These are phyloP conservation scores for Phytopythium chamaehyphon DNA, from an alignment of 352 stramenopile species.

Conservation along the genomic window DNA sequence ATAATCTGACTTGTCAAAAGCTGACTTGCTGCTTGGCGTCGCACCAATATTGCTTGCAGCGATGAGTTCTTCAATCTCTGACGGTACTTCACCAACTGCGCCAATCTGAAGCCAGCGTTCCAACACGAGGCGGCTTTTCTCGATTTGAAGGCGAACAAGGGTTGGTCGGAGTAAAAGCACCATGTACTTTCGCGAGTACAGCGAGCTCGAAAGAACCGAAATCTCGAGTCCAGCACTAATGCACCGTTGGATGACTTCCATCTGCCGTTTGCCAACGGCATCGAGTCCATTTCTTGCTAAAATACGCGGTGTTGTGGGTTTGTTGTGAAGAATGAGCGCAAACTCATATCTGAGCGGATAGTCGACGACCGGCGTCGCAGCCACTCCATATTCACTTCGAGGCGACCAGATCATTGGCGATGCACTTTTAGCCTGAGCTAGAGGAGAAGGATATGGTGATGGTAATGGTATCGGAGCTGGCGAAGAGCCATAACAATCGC, in stretches of 20 bases:
- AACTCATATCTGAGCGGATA: slow-evolving; percentile 84
- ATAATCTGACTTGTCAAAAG: slow-evolving; percentile 6
- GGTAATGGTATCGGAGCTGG: slow-evolving; percentile 16
- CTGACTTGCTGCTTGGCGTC: slow-evolving; percentile 19
- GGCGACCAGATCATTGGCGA: slow-evolving; percentile 71
- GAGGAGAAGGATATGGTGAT: slow-evolving; percentile 39
- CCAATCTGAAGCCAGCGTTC: slow-evolving; percentile 86
- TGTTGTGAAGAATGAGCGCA: slow-evolving; percentile 80
- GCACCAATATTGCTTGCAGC: slow-evolving; percentile 68
- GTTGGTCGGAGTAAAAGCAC: slow-evolving; percentile 67
- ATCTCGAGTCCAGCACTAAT: slow-evolving; percentile 73
- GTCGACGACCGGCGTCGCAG: slow-evolving; percentile 26
- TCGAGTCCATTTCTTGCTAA: slow-evolving; percentile 73
- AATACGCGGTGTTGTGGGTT: slow-evolving; percentile 69
- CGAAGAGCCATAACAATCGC: slow-evolving; percentile 15
- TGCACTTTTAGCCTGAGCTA: slow-evolving; percentile 33
- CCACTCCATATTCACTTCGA: slow-evolving; percentile 39
- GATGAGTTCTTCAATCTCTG: slow-evolving; percentile 84
- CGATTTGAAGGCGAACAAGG: slow-evolving; percentile 57
- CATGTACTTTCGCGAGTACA: slow-evolving; percentile 83
- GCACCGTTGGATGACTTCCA: slow-evolving; percentile 73
- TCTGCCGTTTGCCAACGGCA: slow-evolving; percentile 61
- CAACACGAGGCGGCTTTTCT: slow-evolving; percentile 75
- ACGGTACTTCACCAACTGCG: slow-evolving; percentile 79
- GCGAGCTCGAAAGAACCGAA: slow-evolving; percentile 71